Base-by-base conservation (phyloP, 2,329 filamentous ascomycete species). In the Zarea fungicola region DNA sequence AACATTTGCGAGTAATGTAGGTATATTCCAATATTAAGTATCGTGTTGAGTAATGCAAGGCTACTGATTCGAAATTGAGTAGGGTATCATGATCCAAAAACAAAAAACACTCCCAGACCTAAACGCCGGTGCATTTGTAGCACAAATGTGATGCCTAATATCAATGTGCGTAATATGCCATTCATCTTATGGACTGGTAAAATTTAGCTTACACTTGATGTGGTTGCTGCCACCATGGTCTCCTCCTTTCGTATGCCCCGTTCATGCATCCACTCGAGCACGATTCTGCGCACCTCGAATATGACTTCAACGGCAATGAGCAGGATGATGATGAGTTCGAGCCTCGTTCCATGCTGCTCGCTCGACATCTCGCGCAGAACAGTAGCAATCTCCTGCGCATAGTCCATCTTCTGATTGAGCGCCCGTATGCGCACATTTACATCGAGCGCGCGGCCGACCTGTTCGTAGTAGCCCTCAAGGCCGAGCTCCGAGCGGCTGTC, bases 401-500 rank as follows among this genome's bases (percentile, higher is more conserved):
- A 97, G 62, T 96, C 92, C 81, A 99, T 95, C 72, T 95, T 95
- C 70, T 95, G 89, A 65, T 99, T 99, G 57, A 97, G 70, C 16
- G 89, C 84, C 60, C 87, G 88, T 69, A 97, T 97, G 43, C 93
- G 80, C 22, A 93, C 88, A 28, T 88, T 87, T 21, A 97, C 91
- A 66, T 97, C 93, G 29, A 99, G 77, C 1, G 90, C 89, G 48
- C 85, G 82, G 34, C 92, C 91, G 34, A 96, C 89, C 65, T 93
- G 87, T 57, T 96, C 91, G 66, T 97, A 99, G 70, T 96, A 97
- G 25, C 85, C 87, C 65, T 96, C 93, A 2, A 99, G 76, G 1
- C 90, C 88, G 2, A 96, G 80, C 65, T 96, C 91, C 58, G 93
- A 86, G 42, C 83, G 80, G 58, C 81, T 87, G 65, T 99, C 93